Conservation (phyloP, 306 rosid genomes). For the Lupinus albus region DNA sequence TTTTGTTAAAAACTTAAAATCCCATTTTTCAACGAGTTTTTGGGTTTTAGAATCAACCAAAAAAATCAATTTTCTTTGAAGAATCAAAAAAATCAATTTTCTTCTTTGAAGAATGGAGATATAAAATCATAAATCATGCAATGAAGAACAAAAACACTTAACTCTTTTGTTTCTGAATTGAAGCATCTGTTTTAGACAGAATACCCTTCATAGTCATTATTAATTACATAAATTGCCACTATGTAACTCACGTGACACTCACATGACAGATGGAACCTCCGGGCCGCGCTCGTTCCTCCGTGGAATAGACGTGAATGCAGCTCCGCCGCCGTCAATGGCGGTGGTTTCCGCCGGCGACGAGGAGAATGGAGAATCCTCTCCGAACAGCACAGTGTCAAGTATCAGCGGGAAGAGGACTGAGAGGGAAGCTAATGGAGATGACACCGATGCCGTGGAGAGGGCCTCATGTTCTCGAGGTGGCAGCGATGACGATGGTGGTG, state of each 20-base stretch:
- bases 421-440: constrained; percentile 66
- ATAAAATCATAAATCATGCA: constrained; percentile 33
- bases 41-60: not conserved
- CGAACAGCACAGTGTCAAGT: constrained; percentile 88
- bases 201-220: not conserved
- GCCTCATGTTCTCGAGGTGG: constrained; percentile 67
- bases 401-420: constrained; percentile 80
- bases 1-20: too few species aligned
- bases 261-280: constrained; percentile 55
- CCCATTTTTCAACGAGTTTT: too few species aligned
- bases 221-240: constrained; percentile 34
- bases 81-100: not conserved
- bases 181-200: not conserved
- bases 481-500: constrained; percentile 62
- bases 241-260: constrained; percentile 12
- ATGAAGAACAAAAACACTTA: not conserved
- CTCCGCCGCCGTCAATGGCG: constrained; percentile 44
- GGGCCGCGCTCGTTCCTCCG: constrained; percentile 56
- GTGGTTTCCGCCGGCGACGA: constrained; percentile 55
- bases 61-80: not conserved
- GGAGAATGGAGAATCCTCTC: constrained; percentile 73
- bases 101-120: not conserved
- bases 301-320: constrained; percentile 63
- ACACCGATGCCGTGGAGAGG: constrained; percentile 65
- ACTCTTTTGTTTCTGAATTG: not conserved